These are phyloP conservation scores for Ustilago hordei DNA, from an alignment of 1,284 basidiomycete genomes.

Conservation along the genomic window DNA sequence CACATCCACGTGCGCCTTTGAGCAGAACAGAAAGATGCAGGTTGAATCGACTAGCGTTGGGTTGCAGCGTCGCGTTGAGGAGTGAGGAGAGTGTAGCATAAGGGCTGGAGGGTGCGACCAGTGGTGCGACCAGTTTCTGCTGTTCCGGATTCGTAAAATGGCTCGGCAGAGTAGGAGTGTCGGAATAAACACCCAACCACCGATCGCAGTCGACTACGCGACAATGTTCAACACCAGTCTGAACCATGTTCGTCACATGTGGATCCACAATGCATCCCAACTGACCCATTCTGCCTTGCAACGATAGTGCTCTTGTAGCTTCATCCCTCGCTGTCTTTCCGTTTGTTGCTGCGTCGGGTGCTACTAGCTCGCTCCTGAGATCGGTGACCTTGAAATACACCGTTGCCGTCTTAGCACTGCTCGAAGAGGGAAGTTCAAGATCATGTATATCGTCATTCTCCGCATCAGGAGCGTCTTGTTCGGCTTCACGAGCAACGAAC, in stretches of 20 bases:
- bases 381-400: slow-evolving; percentile 85
- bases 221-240: slow-evolving; percentile 81
- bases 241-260: slow-evolving; percentile 78
- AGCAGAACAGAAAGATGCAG: slow-evolving; percentile 74
- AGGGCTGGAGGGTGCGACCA: slow-evolving; percentile 40
- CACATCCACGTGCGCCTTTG: slow-evolving; percentile 79
- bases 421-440: slow-evolving; percentile 27
- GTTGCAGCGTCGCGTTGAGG: slow-evolving; percentile 60
- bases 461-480: slow-evolving; percentile 53
- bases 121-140: slow-evolving; percentile 29
- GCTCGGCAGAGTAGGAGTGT: slow-evolving; percentile 49
- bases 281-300: slow-evolving; percentile 73
- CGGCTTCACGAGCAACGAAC: slow-evolving; percentile 49
- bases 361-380: slow-evolving; percentile 77
- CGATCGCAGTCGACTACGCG: slow-evolving; percentile 76
- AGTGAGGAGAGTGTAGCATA: slow-evolving; percentile 52
- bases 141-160: slow-evolving; percentile 11
- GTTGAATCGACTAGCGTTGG: slow-evolving; percentile 51
- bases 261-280: slow-evolving; percentile 79
- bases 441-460: slow-evolving; percentile 68
- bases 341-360: slow-evolving; percentile 65
- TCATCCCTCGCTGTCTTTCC: slow-evolving; percentile 36
- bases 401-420: slow-evolving; percentile 68
- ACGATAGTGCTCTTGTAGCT: slow-evolving; percentile 23
- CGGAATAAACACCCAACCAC: slow-evolving; percentile 74